Conservation (phyloP, 768 basidiomycete genomes). For the Hemileccinum rubropunctum region DNA sequence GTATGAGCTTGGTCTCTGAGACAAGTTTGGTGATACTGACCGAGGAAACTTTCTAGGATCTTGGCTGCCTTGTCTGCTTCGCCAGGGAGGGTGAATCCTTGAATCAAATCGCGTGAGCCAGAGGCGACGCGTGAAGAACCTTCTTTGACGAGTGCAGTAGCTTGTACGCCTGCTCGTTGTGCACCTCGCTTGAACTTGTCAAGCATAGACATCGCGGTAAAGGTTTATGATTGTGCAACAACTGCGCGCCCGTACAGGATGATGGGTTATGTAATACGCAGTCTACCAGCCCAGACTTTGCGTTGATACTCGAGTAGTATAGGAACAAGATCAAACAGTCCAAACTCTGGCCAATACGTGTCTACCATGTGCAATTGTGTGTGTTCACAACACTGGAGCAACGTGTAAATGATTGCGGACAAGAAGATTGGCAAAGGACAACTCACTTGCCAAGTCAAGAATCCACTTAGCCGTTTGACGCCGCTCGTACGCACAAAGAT, state of each 20-base stretch:
- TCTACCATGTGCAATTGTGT: conserved; percentile 86
- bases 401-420: background rate
- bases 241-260: background rate
- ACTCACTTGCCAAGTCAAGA: conserved; percentile 92
- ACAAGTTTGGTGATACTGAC: conserved; percentile 37
- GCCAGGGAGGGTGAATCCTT: conserved; percentile 85
- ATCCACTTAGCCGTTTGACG: conserved; percentile 64
- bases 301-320: conserved; percentile 87
- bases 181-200: conserved; percentile 82
- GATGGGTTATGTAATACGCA: conserved; percentile 19
- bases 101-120: conserved; percentile 75
- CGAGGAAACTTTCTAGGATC: conserved; percentile 89
- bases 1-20: too few relatives aligned
- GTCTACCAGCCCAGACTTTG: conserved; percentile 50
- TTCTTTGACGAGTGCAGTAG: conserved; percentile 68
- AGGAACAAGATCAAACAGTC: conserved; percentile 80
- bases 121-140: conserved; percentile 67
- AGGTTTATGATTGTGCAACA: too few relatives aligned
- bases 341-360: conserved; percentile 93
- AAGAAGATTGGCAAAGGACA: too few relatives aligned
- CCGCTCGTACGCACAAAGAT: conserved; percentile 90
- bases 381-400: conserved; percentile 65
- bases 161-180: conserved; percentile 78
- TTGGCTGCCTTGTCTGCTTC: conserved; percentile 94
- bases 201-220: conserved; percentile 54